Conservation (phyloP, 1,284 basidiomycete genomes). For the Singerocomus inundabilis region DNA sequence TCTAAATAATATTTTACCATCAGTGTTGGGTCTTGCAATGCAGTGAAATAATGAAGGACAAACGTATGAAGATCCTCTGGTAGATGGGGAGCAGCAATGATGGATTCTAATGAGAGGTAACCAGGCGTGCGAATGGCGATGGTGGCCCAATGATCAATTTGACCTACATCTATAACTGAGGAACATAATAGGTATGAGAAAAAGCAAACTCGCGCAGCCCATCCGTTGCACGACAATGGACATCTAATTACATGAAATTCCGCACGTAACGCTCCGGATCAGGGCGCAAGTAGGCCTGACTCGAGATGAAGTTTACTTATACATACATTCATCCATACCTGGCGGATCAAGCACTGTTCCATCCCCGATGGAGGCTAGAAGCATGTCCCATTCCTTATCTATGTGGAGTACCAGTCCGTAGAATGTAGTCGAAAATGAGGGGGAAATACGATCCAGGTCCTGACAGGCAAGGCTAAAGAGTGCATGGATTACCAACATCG, state of each 20-base stretch:
- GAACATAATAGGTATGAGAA: too few species aligned
- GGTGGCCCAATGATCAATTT: constrained; percentile 4
- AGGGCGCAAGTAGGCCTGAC: not conserved
- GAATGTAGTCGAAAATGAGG: constrained; percentile 2
- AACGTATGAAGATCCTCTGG: not conserved
- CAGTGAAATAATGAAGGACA: too few species aligned
- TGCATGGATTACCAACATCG: constrained; percentile 10
- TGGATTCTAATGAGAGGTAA: constrained; percentile 3
- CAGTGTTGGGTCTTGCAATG: too few species aligned
- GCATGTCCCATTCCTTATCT: constrained; percentile 11
- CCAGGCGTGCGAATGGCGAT: constrained; percentile 2
- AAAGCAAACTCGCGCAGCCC: not conserved
- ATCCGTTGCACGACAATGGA: constrained; percentile 11
- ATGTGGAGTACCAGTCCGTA: constrained; percentile 11
- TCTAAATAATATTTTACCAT: too few species aligned
- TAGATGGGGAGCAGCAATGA: not conserved
- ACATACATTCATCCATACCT: not conserved
- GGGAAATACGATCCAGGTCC: constrained; percentile 4
- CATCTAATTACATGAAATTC: constrained; percentile 11
- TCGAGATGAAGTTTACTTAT: not conserved
- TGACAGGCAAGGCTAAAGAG: constrained; percentile 12
- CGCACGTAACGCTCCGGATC: constrained; percentile 7
- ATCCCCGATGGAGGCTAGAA: constrained; percentile 8
- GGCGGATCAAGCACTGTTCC: constrained; percentile 12
- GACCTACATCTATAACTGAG: not conserved